Conservation (phyloP, 306 rosid species). For the Glycine latifolia region DNA sequence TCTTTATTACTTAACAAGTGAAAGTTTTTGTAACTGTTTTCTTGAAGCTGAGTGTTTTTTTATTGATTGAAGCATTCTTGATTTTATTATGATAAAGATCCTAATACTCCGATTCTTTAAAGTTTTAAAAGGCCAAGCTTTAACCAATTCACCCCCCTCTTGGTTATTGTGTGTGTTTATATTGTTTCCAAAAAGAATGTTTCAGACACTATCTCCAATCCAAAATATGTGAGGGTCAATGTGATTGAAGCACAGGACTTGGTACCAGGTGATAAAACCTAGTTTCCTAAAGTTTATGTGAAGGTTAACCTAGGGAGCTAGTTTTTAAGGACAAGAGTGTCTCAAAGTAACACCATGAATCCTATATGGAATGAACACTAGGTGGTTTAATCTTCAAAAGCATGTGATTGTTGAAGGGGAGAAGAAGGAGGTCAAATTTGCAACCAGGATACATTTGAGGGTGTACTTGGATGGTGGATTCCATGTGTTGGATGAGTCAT, state of each 20-base stretch:
- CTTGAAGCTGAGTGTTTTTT: too few species aligned
- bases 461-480: constrained; percentile 93
- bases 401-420: constrained; percentile 71
- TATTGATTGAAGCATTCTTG: too few species aligned
- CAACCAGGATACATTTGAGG: constrained; percentile 86
- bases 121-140: too few species aligned
- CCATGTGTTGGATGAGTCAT: constrained; percentile 94
- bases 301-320: constrained; percentile 70
- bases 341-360: constrained; percentile 67
- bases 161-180: too few species aligned
- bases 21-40: too few species aligned
- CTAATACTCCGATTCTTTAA: too few species aligned
- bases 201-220: too few species aligned
- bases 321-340: constrained; percentile 66
- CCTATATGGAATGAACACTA: constrained; percentile 85
- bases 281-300: constrained; percentile 81
- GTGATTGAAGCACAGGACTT: constrained; percentile 95
- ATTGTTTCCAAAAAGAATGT: too few species aligned
- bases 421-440: constrained; percentile 79
- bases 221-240: constrained; percentile 83
- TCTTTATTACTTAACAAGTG: too few species aligned
- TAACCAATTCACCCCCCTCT: too few species aligned
- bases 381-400: constrained; percentile 89
- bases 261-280: constrained; percentile 69
- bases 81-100: too few species aligned